Evolutionary conservation across 78 protist genomes (phyloP).

Genomic region (Bigelowiella natans): DNA sequence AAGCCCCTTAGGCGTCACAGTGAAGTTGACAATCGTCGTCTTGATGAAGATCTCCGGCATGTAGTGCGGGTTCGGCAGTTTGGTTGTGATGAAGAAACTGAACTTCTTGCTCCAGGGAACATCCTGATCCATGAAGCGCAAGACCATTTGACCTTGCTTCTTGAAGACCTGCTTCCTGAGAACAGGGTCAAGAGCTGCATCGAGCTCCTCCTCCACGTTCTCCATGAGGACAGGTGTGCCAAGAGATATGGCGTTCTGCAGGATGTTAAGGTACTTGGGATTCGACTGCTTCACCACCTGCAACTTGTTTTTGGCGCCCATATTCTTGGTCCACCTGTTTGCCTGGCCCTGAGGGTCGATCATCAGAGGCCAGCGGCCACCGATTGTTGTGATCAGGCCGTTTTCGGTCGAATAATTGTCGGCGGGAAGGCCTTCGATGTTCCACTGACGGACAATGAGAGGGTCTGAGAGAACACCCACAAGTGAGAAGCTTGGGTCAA

Average conservation of each 20-base stretch:
- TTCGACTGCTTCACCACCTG: constrained; percentile 41
- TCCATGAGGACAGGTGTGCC: constrained; percentile 63
- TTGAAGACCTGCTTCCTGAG: constrained; percentile 51
- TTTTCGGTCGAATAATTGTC: constrained; percentile 70
- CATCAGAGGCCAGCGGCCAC: constrained; percentile 68
- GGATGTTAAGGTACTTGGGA: constrained; percentile 27
- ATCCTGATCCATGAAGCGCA: constrained; percentile 46
- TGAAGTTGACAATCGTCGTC: constrained; percentile 51
- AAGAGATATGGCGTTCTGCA: constrained; percentile 43
- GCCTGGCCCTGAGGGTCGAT: constrained; percentile 93
- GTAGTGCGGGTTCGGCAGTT: constrained; percentile 52
- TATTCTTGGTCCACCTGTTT: constrained; percentile 63
- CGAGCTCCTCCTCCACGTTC: constrained; percentile 63
- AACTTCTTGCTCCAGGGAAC: constrained; percentile 49
- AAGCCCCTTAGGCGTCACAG: constrained; percentile 52
- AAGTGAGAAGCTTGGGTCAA: background rate
- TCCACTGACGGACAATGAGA: constrained; percentile 53
- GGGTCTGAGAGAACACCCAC: constrained; percentile 49
- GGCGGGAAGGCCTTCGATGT: constrained; percentile 58
- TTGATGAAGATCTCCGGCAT: constrained; percentile 48
- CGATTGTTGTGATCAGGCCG: constrained; percentile 47
- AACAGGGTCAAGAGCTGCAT: constrained; percentile 73
- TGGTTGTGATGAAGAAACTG: constrained; percentile 42
- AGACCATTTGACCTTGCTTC: constrained; percentile 42
- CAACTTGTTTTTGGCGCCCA: constrained; percentile 19